Conservation (phyloP, 2,329 filamentous ascomycete genomes). For the Dothideomycetes sp. region DNA sequence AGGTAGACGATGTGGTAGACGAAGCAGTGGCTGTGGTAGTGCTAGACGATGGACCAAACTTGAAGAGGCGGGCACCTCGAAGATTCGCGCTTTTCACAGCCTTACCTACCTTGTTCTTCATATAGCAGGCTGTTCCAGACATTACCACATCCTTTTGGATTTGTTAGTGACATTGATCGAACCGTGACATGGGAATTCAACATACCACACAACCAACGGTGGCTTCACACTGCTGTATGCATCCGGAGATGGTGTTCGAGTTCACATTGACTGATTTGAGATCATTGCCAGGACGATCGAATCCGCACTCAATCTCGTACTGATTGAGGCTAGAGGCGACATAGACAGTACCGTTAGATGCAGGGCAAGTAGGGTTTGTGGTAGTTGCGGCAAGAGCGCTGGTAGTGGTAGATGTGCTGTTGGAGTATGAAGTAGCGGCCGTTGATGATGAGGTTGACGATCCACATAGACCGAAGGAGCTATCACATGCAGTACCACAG, state of each 20-base stretch:
- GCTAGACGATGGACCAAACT: neutral
- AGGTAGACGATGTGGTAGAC: neutral
- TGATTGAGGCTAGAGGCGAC: constrained; percentile 11
- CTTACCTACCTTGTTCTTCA: constrained; percentile 7
- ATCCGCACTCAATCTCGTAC: constrained; percentile 16
- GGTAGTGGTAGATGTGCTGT: constrained; percentile 1
- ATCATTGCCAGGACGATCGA: constrained; percentile 17
- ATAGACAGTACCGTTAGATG: constrained; percentile 14
- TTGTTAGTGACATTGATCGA: too few species aligned
- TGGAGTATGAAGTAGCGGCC: neutral
- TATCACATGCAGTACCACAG: constrained; percentile 1
- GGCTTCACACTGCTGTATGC: constrained; percentile 5
- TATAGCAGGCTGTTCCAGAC: constrained; percentile 9
- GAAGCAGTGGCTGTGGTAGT: neutral
- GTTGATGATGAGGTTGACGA: neutral
- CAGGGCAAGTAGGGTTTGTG: constrained; percentile 12
- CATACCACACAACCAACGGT: constrained; percentile 6
- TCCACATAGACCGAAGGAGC: constrained; percentile 1
- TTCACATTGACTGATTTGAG: constrained; percentile 10
- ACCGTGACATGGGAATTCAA: too few species aligned
- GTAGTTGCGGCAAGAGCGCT: constrained; percentile 1
- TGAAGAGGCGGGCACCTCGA: constrained; percentile 3
- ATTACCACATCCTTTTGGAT: constrained; percentile 8
- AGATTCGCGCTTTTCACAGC: neutral
- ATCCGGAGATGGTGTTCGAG: constrained; percentile 8